A percentile compares a stretch with the other conserved stretches of the same genome.
Conservation (phyloP, 2,329 filamentous ascomycete species). For the Colletotrichum siamense region DNA sequence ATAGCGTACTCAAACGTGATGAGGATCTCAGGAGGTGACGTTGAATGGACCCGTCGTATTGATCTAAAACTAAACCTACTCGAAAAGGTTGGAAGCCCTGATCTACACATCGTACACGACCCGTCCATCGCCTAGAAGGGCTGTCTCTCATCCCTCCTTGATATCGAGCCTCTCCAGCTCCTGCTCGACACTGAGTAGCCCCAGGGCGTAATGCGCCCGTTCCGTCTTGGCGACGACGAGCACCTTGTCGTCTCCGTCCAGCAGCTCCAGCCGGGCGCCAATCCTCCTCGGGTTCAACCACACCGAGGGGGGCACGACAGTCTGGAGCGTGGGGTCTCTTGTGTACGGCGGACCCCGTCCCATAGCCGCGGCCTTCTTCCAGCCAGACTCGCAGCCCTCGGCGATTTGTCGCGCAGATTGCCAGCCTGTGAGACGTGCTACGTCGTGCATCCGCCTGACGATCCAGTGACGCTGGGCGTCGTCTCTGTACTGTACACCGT, state of each 20-base stretch:
- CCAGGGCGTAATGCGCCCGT: constrained; percentile 77
- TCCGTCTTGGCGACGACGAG: constrained; percentile 68
- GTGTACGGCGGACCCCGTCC: constrained; percentile 79
- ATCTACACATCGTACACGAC: neutral
- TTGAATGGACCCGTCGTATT: neutral
- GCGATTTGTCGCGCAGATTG: constrained; percentile 83
- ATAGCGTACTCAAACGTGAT: constrained; percentile 22
- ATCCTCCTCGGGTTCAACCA: constrained; percentile 58
- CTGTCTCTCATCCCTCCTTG: constrained; percentile 35
- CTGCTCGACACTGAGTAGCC: constrained; percentile 77
- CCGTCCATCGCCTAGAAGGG: neutral
- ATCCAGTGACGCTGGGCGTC: constrained; percentile 78
- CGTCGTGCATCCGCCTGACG: constrained; percentile 74
- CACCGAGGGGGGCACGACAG: constrained; percentile 42
- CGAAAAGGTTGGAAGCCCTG: neutral
- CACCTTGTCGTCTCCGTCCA: constrained; percentile 44
- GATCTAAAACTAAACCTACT: neutral
- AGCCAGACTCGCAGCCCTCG: constrained; percentile 81
- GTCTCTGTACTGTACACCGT: constrained; percentile 66
- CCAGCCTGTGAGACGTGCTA: constrained; percentile 85
- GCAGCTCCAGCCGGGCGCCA: constrained; percentile 55
- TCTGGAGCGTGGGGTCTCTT: constrained; percentile 45
- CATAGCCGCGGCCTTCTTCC: constrained; percentile 76
- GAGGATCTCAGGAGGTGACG: neutral
- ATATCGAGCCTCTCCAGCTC: constrained; percentile 72